Percentiles rank a stretch among this genome's conserved stretches.
These are phyloP conservation scores for Physocladia obscura DNA, from an alignment of 192 early-diverging fungal genomes.

Conservation along the genomic window DNA sequence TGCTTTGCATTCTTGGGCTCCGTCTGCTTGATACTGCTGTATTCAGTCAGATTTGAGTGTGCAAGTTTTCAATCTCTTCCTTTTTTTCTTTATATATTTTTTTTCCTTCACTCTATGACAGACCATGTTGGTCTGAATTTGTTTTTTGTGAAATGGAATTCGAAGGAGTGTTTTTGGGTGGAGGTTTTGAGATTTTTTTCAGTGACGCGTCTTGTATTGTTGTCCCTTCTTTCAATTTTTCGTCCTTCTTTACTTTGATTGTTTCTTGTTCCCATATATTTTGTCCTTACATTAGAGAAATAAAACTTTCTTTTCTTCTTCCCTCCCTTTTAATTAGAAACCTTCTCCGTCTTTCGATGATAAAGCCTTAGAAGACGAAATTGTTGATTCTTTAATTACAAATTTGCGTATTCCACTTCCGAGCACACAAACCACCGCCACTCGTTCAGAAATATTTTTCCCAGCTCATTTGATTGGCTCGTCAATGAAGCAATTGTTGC, in stretches of 20 bases:
- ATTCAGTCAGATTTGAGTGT: constrained; percentile 18
- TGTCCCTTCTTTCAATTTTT: not conserved
- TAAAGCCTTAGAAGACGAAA: constrained; percentile 67
- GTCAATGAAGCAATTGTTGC: constrained; percentile 81
- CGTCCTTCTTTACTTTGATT: not conserved
- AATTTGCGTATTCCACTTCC: constrained; percentile 89
- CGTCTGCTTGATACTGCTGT: constrained; percentile 17
- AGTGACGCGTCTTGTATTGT: not conserved
- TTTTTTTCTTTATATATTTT: not conserved
- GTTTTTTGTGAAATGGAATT: not conserved
- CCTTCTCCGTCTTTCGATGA: constrained; percentile 50
- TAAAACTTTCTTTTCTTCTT: constrained; percentile 15
- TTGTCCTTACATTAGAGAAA: constrained; percentile 14
- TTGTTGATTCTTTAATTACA: constrained; percentile 85
- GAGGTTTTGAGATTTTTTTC: not conserved
- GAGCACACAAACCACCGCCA: constrained; percentile 72
- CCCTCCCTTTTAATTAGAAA: constrained; percentile 28
- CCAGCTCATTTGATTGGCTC: constrained; percentile 90
- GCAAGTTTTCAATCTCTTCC: not conserved
- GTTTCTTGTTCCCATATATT: not conserved
- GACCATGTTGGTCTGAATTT: not conserved
- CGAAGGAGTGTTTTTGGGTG: too few relatives aligned
- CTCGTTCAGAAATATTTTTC: constrained; percentile 86
- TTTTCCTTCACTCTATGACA: not conserved
- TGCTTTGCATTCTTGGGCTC: constrained; percentile 20